phyloP scores from a whole-genome alignment of 495 filamentous ascomycete species.

The Tricharina praecox region DNA sequence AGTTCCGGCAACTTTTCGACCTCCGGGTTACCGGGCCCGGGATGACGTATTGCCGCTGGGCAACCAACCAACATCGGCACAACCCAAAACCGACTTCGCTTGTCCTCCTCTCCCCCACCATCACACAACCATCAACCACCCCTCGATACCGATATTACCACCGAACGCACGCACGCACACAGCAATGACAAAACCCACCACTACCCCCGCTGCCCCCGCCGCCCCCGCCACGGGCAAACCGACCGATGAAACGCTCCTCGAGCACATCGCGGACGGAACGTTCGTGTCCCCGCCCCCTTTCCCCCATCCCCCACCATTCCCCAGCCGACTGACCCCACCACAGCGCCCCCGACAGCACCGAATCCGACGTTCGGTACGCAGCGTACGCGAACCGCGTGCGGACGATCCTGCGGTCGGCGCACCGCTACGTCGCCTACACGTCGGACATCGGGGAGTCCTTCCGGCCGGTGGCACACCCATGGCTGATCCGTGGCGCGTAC shows the following conservation, averaged over 20 bases:
- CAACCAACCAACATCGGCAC: no score
- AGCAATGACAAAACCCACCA: conserved; percentile 25
- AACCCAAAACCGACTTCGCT: no score
- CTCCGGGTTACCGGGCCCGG: no score
- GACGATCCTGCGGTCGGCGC: conserved; percentile 76
- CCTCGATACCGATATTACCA: no score
- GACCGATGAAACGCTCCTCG: conserved; percentile 51
- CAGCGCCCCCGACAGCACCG: conserved; percentile 65
- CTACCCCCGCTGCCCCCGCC: no score
- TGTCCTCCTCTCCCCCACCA: no score
- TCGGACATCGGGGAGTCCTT: conserved; percentile 96
- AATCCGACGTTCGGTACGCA: conserved; percentile 73
- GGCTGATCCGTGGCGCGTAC: conserved; percentile 65
- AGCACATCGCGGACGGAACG: conserved; percentile 67
- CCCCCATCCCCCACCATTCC: conserved; percentile 10
- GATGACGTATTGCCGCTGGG: no score
- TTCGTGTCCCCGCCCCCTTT: conserved; percentile 34
- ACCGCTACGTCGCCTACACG: conserved; percentile 95
- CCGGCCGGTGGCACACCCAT: conserved; percentile 77
- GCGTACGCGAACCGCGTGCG: conserved; percentile 75
- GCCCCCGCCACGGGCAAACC: no score
- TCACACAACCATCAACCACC: no score
- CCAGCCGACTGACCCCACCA: conserved; percentile 7
- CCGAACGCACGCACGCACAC: no score
- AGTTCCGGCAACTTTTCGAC: no score